Evolutionary conservation across 2,329 filamentous ascomycete genomes (phyloP), one percentile per base, ranked within the genome.

Genomic region (Trichoderma brevicompactum): DNA sequence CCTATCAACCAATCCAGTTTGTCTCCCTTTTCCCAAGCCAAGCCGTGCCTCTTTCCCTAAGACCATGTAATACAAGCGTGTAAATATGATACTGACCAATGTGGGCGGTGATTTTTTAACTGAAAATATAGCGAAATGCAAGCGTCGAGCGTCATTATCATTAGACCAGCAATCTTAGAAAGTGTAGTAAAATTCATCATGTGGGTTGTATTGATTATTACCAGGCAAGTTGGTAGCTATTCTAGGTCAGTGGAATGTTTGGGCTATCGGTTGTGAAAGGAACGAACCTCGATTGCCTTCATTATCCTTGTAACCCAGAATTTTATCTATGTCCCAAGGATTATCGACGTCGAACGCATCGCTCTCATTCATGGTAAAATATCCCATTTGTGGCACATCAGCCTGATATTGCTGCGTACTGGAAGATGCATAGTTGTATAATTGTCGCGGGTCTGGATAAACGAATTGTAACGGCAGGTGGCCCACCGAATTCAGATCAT

Each of bases 271-370:
- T 3, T 15, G 23, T 32, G 3, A 5, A 17, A 2, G 3, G 8
- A n/a, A 68, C 66, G 55, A 62, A 70, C 70, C 65, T 61, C 65
- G 66, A 12, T 69, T 43, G 10, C 69, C 69, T 43, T 71, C 68
- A 19, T 65, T 63, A 19, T 68, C 56, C 8, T 62, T 38, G 34
- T 69, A 66, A 8, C 65, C 68, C 28, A 71, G 49, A 8, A 72
- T 66, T 12, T 62, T 65, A 32, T 72, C 68, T 7, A 71, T 28
- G 8, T 72, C 70, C 67, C 68, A 71, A 17, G 70, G 68, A 40
- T 59, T 70, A 28, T 69, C 64, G 43, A 72, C 69, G 54, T 72
- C 70, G 40, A 69, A 71, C 40, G 62, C 64, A 15, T 72, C 66
- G 38, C 69, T 64, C 19, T 72, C 66, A 1, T 61, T 64, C 17